These are phyloP conservation scores for Coemansia sp. DNA, from an alignment of 192 early-diverging fungal species.

Conservation along the genomic window DNA sequence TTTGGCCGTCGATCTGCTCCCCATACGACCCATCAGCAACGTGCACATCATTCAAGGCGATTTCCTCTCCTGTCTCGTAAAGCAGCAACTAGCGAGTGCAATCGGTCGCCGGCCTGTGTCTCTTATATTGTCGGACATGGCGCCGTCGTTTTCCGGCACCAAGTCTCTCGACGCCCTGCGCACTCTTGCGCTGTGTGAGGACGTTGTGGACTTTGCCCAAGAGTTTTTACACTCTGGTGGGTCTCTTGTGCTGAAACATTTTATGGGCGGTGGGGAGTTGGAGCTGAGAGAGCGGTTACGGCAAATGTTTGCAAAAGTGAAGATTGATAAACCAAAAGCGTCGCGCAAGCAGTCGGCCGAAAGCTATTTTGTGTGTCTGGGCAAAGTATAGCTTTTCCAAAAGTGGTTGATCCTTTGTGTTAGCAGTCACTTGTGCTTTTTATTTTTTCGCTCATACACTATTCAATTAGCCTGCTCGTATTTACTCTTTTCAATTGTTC, in stretches of 20 bases:
- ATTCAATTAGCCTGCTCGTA: not conserved
- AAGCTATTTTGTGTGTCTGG: conserved; percentile 67
- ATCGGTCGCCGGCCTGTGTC: conserved; percentile 48
- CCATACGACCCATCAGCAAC: conserved; percentile 66
- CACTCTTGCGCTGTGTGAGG: conserved; percentile 68
- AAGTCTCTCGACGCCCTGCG: conserved; percentile 65
- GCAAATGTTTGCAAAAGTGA: conserved; percentile 57
- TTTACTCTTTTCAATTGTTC: not conserved
- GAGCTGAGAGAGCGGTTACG: conserved; percentile 55
- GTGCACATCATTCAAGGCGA: conserved; percentile 68
- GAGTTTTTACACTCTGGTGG: conserved; percentile 35
- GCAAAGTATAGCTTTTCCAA: conserved; percentile 14
- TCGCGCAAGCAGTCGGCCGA: conserved; percentile 70
- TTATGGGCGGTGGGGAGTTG: conserved; percentile 62
- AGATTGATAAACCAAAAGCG: conserved; percentile 68
- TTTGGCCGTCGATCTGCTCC: conserved; percentile 70
- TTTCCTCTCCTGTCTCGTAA: conserved; percentile 57
- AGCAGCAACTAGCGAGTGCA: conserved; percentile 27
- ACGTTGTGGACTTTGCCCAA: conserved; percentile 64
- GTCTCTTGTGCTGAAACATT: conserved; percentile 59
- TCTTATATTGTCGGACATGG: conserved; percentile 72
- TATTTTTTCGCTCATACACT: not conserved
- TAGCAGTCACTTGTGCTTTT: conserved; percentile 6
- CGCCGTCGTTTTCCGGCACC: conserved; percentile 74
- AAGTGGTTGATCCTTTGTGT: too few species aligned